Evolutionary conservation across 2,329 filamentous ascomycete species (phyloP), one percentile per base, ranked within the genome.

Genomic region (Teratosphaeria nubilosa): DNA sequence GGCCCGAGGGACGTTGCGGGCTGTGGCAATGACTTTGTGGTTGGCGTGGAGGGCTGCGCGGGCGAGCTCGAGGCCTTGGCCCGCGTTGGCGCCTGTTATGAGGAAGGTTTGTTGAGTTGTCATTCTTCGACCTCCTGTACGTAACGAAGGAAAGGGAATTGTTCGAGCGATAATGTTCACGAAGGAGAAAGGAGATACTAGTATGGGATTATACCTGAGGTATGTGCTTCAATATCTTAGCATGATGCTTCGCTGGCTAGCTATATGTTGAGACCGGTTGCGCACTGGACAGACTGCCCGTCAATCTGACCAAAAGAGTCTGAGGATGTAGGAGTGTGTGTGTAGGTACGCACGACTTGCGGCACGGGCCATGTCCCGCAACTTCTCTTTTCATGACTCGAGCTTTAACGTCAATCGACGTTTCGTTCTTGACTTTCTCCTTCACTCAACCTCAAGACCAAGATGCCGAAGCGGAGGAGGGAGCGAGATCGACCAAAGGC

Each of bases 401-500:
- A 48, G 41, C 20, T n/a, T 48, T 48, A n/a, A 48, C 41, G 11
- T 48, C n/a, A 16, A 45, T 16, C 6, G 37, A 45, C 16, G 37
- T 16, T 2, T 45, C 13, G 5, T 6, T 45, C 20, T 48, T 11
- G n/a, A 48, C 41, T 20, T 48, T 11, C 4, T n/a, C n/a, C n/a
- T 20, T 22, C 9, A 48, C 5, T 37, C 34, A 48, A 9, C 41
- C 16, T 16, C n/a, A 1, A 9, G 41, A 14, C 20, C 41, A 53
- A 53, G 24, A 55, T 55, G 53, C 14, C 34, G 13, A 55, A 55
- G 20, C 30, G 53, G 50, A 64, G 67, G 31, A 59, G 68, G 61
- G 69, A 71, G 57, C 65, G 69, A 37, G 69, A 71, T 56, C 59
- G 61, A 55, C 69, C 68, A n/a, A 70, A 70, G 53, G 58, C 63